These are phyloP conservation scores for Elongisporangium anandrum DNA, from an alignment of 352 stramenopile genomes.

Conservation along the genomic window DNA sequence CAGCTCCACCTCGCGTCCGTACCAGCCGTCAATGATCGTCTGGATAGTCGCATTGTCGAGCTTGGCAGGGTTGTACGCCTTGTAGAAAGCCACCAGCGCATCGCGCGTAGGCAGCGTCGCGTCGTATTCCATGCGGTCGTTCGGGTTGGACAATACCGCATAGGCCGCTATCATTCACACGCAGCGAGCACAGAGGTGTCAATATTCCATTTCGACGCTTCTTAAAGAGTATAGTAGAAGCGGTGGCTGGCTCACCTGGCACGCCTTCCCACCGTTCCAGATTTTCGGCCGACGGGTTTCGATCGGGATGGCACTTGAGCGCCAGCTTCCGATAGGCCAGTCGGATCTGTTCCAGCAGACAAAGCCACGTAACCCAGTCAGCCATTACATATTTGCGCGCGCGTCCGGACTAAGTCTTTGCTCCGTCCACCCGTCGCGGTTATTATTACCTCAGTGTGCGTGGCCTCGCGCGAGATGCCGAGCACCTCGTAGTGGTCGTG, in stretches of 20 bases:
- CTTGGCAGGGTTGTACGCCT: constrained; percentile 79
- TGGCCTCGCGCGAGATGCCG: constrained; percentile 43
- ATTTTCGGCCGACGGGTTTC: constrained; percentile 82
- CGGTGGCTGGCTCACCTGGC: constrained; percentile 14
- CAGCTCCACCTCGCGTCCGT: constrained; percentile 77
- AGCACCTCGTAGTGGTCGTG: constrained; percentile 81
- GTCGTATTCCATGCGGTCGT: constrained; percentile 76
- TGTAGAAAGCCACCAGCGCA: constrained; percentile 80
- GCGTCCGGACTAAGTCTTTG: neutral
- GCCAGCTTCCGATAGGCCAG: constrained; percentile 85
- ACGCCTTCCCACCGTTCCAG: constrained; percentile 77
- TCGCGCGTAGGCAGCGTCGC: constrained; percentile 71
- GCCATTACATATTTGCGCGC: neutral
- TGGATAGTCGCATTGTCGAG: constrained; percentile 82
- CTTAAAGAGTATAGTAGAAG: neutral
- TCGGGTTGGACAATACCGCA: constrained; percentile 70
- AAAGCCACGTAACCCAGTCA: neutral
- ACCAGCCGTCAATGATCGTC: constrained; percentile 85
- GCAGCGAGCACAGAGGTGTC: neutral
- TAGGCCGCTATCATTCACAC: constrained; percentile 33
- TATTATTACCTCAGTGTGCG: constrained; percentile 55
- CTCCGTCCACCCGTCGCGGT: neutral
- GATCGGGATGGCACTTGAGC: constrained; percentile 87
- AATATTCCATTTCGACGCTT: neutral
- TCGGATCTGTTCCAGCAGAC: constrained; percentile 77